Base-by-base conservation (phyloP, 73 alveolate species). In the Paramecium pentaurelia region DNA sequence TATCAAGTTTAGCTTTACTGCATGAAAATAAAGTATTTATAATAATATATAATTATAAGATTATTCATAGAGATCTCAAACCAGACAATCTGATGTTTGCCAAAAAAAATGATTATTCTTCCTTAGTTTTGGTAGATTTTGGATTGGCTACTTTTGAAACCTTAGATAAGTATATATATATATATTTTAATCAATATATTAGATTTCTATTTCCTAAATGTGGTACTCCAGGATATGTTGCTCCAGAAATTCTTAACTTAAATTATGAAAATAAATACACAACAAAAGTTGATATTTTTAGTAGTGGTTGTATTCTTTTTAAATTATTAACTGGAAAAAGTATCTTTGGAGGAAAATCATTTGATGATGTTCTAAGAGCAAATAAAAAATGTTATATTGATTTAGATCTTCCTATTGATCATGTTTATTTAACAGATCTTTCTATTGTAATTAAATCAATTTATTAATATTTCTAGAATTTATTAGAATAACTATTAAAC, bases 191-290 rank as follows among this genome's bases (percentile, higher is more conserved):
- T 38, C 0, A 20, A 28, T 6, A 73, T 16, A 28, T 37, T 73
- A 73, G 87, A 73, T 73, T n/a, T 73, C 38, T 70, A 14, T 44
- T 59, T 22, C 94, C 93, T 27, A 80, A 80, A 80, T 80, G 91
- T 8, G 97, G 97, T 11, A 94, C 97, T 12, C 95, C 97, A 9
- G 86, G 88, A 32, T 94, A 94, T 92, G 94, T 94, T 93, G 94
- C 97, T 20, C 97, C 97, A 8, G 97, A 94, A 73, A 87, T 88
- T 18, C 87, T 94, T 8, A 92, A 80, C 44, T 92, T 92, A 8
- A 92, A 94, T 45, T 84, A 49, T 22, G 36, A 22, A 51, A 40
- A 80, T 45, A 80, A 49, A 80, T 80, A 80, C 36, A 80, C 45
- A 4, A 27, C 93, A 14, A 87, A 89, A 71, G 77, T 70, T 4